Evolutionary conservation across 805 yeast species (phyloP).

Genomic region (Hemisphaericaspora nanyangensis): DNA sequence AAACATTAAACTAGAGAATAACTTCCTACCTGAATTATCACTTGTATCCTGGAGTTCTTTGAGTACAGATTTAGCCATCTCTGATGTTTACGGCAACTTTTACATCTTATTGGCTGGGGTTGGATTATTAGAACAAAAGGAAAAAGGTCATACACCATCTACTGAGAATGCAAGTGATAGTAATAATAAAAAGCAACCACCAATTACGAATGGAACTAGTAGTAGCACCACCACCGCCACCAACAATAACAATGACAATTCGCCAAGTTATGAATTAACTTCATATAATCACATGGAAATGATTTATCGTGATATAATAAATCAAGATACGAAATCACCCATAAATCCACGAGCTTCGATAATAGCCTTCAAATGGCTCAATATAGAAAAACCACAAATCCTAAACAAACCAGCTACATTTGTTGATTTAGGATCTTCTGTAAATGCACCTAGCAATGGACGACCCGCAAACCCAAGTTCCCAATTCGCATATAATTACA

Average conservation of each 20-base stretch:
- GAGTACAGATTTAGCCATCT: conserved; percentile 77
- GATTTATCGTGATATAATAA: conserved; percentile 41
- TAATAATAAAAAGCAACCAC: background rate
- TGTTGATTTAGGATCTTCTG: conserved; percentile 6
- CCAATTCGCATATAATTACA: conserved; percentile 43
- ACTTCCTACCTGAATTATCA: conserved; percentile 29
- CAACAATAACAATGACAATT: conserved; percentile 14
- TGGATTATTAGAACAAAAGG: conserved; percentile 24
- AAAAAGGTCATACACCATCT: conserved; percentile 15
- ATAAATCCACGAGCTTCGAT: conserved; percentile 15
- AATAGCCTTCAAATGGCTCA: conserved; percentile 68
- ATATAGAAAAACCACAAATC: conserved; percentile 63
- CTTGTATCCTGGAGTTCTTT: conserved; percentile 70
- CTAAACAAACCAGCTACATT: conserved; percentile 56
- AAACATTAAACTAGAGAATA: conserved; percentile 24
- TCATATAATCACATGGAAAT: conserved; percentile 45
- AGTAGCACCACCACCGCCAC: background rate
- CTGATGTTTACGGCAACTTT: conserved; percentile 67
- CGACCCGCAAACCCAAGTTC: too few species aligned
- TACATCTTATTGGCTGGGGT: conserved; percentile 41
- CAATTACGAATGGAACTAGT: too few species aligned
- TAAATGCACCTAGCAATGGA: conserved; percentile 2
- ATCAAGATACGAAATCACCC: conserved; percentile 9
- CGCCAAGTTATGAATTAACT: conserved; percentile 41
- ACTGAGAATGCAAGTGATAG: conserved; percentile 17